Evolutionary conservation across 179 eudicot species (phyloP), one percentile per base, ranked within the genome.

Genomic region (Corrigiola litoralis): DNA sequence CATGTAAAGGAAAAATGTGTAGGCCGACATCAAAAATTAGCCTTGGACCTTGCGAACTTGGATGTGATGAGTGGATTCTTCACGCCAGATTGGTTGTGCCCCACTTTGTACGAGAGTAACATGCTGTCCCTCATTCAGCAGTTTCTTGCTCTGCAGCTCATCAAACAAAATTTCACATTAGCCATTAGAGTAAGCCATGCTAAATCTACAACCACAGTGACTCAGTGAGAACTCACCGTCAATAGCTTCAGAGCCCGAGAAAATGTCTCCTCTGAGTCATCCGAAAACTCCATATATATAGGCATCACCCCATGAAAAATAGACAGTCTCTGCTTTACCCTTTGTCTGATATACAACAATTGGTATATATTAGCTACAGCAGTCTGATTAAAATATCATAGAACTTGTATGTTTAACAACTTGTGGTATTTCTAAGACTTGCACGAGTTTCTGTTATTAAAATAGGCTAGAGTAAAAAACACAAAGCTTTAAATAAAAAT

Each of bases 71-170:
- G 89, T 83, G 41, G 99, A 94, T 77, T 83, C 95, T 52, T 79
- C 81, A 34, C 96, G 97, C 99, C 99, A 94, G 68, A 90, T 94
- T 32, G 99, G 84, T 60, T 94, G 95, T 25, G 94, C 91, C 69
- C 97, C 99, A 67, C 97, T 88, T 74, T 88, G 99, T 63, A 94
- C 99, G 28, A 94, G 84, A 52, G 97, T 94, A 3, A 94, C 95
- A 52, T 84, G 69, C 46, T 90, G 82, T 9, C 88, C 95, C 42
- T 84, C 95, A 55, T 72, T 75, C 52, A 88, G 20, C 65, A 86
- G 65, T 44, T 68, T 72, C 81, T 94, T 94, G 65, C 78, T 82
- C 99, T 94, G 63, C 49, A 63, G 49, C 29, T 66, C 32, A 69
- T 14, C 34, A 32, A 31, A 58, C 0, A 23, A 64, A 24, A 11